Evolutionary conservation across 2,329 filamentous ascomycete genomes (phyloP).

Genomic region (Xylariaceae sp.): DNA sequence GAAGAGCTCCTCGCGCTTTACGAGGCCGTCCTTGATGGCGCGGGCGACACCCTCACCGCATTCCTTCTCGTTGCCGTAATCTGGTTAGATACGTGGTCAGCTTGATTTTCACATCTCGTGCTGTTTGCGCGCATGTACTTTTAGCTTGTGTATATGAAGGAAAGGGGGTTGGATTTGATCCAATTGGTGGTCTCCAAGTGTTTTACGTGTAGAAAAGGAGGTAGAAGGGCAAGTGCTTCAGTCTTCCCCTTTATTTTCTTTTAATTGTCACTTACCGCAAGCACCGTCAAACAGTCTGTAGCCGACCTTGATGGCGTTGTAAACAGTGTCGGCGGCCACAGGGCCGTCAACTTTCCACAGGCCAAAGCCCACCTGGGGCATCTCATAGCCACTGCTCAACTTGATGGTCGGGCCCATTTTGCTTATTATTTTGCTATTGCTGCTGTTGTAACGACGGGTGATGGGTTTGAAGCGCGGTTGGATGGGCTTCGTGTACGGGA

Average conservation of each 20-base stretch:
- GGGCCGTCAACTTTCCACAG: slow-evolving; percentile 80
- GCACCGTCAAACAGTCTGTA: slow-evolving; percentile 58
- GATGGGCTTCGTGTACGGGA: neutral
- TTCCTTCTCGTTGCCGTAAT: slow-evolving; percentile 80
- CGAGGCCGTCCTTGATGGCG: slow-evolving; percentile 74
- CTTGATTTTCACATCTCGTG: neutral
- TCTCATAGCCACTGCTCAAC: slow-evolving; percentile 60
- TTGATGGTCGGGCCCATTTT: slow-evolving; percentile 46
- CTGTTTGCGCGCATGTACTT: neutral
- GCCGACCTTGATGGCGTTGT: slow-evolving; percentile 64
- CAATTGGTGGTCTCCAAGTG: neutral
- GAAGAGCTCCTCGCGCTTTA: slow-evolving; percentile 83
- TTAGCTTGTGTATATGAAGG: neutral
- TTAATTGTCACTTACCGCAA: slow-evolving; percentile 43
- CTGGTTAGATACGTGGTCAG: slow-evolving; percentile 37
- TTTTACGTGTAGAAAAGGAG: too few relatives aligned
- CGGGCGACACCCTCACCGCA: slow-evolving; percentile 70
- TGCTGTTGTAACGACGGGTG: neutral
- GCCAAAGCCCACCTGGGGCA: slow-evolving; percentile 72
- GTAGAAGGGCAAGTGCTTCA: neutral
- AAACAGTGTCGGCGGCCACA: slow-evolving; percentile 68
- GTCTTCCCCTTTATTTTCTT: neutral
- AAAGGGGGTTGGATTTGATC: neutral
- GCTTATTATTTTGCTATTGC: slow-evolving; percentile 2
- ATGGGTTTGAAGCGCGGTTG: neutral